Evolutionary conservation across 2,329 filamentous ascomycete species (phyloP).

Genomic region (Aspergillus carbonarius): DNA sequence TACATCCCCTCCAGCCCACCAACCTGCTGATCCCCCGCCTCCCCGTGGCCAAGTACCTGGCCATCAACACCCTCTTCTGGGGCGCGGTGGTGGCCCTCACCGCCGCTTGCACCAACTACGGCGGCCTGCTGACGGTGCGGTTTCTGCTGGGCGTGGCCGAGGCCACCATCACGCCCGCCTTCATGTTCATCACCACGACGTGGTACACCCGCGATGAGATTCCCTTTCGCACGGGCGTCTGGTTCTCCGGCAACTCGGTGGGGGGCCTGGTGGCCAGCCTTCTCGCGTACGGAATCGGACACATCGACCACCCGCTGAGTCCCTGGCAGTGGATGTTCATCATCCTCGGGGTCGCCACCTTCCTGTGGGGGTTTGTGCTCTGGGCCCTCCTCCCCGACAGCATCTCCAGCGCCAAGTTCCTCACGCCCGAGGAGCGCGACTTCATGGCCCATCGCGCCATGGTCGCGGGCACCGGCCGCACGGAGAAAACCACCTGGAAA

Average conservation of each 20-base stretch:
- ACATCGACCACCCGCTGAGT: conserved; percentile 48
- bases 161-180: conserved; percentile 55
- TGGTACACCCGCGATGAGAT: conserved; percentile 61
- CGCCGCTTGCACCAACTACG: conserved; percentile 50
- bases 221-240: conserved; percentile 55
- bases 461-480: conserved; percentile 16
- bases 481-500: conserved; percentile 44
- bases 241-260: conserved; percentile 45
- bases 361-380: conserved; percentile 53
- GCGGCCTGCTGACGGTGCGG: conserved; percentile 51
- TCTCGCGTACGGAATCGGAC: conserved; percentile 55
- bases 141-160: conserved; percentile 58
- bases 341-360: conserved; percentile 53
- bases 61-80: conserved; percentile 48
- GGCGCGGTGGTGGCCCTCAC: conserved; percentile 50
- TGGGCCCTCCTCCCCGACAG: conserved; percentile 53
- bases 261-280: conserved; percentile 27
- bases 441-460: conserved; percentile 29
- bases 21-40: conserved; percentile 46
- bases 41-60: conserved; percentile 52
- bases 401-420: conserved; percentile 58
- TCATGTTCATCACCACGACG: conserved; percentile 57
- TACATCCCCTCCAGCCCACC: conserved; percentile 28
- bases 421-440: conserved; percentile 54
- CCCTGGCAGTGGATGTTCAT: conserved; percentile 62